Conservation (phyloP, 108 stramenopile genomes). For the Conticribra weissflogii region DNA sequence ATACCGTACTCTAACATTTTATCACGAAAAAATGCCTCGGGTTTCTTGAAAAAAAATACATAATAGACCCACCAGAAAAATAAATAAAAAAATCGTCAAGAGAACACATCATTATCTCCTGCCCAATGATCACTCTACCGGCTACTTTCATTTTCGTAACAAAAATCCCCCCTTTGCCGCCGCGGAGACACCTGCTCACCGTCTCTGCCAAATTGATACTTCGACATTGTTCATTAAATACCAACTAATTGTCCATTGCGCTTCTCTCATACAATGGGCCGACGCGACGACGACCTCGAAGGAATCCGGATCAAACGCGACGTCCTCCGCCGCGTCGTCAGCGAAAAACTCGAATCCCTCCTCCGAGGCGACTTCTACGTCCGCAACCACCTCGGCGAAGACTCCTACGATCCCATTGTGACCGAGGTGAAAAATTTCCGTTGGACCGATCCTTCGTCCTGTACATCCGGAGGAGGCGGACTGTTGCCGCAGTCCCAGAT, state of each 20-base stretch:
- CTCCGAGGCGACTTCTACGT: slow-evolving; percentile 46
- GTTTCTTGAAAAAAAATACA: too few species aligned
- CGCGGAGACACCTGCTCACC: too few species aligned
- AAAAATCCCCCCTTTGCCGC: too few species aligned
- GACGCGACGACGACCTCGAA: slow-evolving; percentile 4
- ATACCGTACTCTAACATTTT: too few species aligned
- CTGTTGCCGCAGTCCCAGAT: not conserved
- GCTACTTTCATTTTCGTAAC: too few species aligned
- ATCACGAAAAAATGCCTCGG: too few species aligned
- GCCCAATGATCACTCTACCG: not conserved
- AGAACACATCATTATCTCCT: not conserved
- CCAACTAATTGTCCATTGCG: too few species aligned
- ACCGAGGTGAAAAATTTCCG: slow-evolving; percentile 18
- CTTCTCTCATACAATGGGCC: too few species aligned
- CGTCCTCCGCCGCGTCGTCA: slow-evolving; percentile 37
- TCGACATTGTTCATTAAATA: too few species aligned
- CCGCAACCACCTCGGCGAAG: slow-evolving; percentile 40
- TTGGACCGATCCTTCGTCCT: not conserved
- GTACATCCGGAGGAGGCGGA: not conserved
- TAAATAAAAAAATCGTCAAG: too few species aligned
- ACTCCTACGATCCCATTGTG: slow-evolving; percentile 39
- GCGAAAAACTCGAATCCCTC: slow-evolving; percentile 35
- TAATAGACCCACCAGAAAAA: too few species aligned
- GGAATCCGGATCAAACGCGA: slow-evolving; percentile 35
- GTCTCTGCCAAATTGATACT: too few species aligned